Evolutionary conservation across 192 early-diverging fungal genomes (phyloP), one percentile per base, ranked within the genome.

Genomic region (Coemansia sp.): DNA sequence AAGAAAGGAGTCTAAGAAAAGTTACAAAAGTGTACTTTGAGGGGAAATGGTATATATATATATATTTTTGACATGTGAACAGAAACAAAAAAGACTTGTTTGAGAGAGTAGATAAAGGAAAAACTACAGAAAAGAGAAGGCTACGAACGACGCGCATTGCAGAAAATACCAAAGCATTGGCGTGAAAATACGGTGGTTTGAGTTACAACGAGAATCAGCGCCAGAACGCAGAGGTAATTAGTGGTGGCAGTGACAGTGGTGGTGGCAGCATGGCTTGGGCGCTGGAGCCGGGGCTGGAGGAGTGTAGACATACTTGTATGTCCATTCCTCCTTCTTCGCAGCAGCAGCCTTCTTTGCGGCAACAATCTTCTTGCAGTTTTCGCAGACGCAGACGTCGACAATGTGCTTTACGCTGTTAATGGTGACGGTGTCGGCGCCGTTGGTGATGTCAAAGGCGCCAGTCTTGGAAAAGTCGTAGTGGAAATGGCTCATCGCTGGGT

Each of bases 381-480:
- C 32, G 75, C 79, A 82, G 13, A 76, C 68, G 62, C 79, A 82
- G n/a, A 64, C 38, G 17, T 76, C 74, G 49, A 68, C 65, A 17
- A 68, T 64, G 58, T 82, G 79, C 60, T 72, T 67, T 9, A 70
- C 68, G 68, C 71, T 77, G 68, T 60, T 72, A 58, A 82, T 65
- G 25, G 79, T 82, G 65, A 77, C 63, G 13, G 79, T 82, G 67
- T 69, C 51, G 11, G 64, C 46, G 45, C 75, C 71, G 37, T 82
- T 74, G 39, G 75, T 74, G 62, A 82, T 68, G 65, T 77, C 75
- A 39, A 77, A 72, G 40, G 71, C 64, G 7, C 61, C 65, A 44
- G 68, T 59, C 71, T 82, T 76, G 63, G 71, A 49, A 69, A 77
- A 72, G 66, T 82, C 75, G 62, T 71, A 71, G 71, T 57, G 41